These are phyloP conservation scores for Wickerhamiella kazuoi DNA, from an alignment of 805 yeast species.

Conservation along the genomic window DNA sequence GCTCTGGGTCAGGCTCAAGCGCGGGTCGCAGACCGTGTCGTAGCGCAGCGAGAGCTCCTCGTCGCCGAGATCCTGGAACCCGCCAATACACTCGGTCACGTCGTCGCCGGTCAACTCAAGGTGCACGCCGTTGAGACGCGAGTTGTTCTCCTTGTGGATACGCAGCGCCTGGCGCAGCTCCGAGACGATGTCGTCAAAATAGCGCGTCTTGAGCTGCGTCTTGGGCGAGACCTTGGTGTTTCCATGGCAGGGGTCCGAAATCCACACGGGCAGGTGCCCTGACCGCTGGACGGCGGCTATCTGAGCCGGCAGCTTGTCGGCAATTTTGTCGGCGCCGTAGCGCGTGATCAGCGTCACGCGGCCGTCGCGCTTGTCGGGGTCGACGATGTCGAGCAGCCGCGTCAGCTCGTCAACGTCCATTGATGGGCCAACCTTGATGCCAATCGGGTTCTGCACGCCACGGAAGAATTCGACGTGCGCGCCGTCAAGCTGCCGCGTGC, in stretches of 20 bases:
- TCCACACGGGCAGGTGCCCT: conserved; percentile 27
- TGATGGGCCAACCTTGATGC: conserved; percentile 29
- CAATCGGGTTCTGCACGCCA: conserved; percentile 27
- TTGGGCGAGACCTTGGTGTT: conserved; percentile 25
- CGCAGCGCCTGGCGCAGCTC: conserved; percentile 23
- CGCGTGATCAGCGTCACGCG: conserved; percentile 27
- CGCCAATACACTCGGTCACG: conserved; percentile 29
- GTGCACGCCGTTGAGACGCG: conserved; percentile 25
- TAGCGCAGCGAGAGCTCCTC: conserved; percentile 25
- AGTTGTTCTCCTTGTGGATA: conserved; percentile 20
- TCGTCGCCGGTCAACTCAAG: conserved; percentile 28
- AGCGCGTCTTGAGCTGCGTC: conserved; percentile 25
- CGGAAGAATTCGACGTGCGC: conserved; percentile 31
- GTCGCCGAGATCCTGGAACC: conserved; percentile 23
- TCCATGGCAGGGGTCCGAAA: conserved; percentile 30
- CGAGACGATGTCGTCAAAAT: conserved; percentile 26
- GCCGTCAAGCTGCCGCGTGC: conserved; percentile 27
- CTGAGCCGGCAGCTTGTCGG: conserved; percentile 23
- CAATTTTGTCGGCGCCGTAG: conserved; percentile 24
- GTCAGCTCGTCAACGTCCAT: conserved; percentile 24
- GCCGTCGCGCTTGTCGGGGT: conserved; percentile 23
- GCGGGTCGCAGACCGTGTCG: conserved; percentile 29
- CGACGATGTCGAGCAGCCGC: conserved; percentile 23
- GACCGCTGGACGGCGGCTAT: conserved; percentile 24
- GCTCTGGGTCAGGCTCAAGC: conserved; percentile 24